A percentile compares a stretch with the other conserved stretches of the same genome.
Conservation (phyloP, 352 stramenopile species). For the Globisporangium radiosum region DNA sequence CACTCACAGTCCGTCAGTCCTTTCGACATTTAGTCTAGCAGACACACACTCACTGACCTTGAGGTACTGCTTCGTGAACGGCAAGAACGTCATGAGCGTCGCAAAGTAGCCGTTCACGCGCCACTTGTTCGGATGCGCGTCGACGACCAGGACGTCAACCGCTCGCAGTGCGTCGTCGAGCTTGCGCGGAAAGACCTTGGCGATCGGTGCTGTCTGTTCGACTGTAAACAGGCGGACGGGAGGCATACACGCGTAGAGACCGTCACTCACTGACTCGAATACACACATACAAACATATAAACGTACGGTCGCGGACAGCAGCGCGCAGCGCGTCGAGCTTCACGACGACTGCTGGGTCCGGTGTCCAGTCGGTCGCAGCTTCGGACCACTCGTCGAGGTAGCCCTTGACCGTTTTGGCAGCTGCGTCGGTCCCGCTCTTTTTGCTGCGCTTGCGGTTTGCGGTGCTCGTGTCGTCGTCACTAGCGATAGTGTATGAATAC, state of each 20-base stretch:
- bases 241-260: background rate
- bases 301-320: slow-evolving; percentile 60
- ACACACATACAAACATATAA: no score
- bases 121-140: slow-evolving; percentile 84
- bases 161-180: slow-evolving; percentile 73
- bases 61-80: slow-evolving; percentile 85
- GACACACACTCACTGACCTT: slow-evolving; percentile 30
- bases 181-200: slow-evolving; percentile 75
- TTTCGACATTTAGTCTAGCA: no score
- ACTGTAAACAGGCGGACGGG: slow-evolving; percentile 21
- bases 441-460: slow-evolving; percentile 26
- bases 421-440: slow-evolving; percentile 34
- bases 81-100: slow-evolving; percentile 83
- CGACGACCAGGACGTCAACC: slow-evolving; percentile 75
- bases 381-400: slow-evolving; percentile 66
- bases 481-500: background rate
- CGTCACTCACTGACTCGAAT: background rate
- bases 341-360: slow-evolving; percentile 36
- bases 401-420: slow-evolving; percentile 38
- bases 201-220: slow-evolving; percentile 46
- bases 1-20: background rate
- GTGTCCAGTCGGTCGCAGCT: slow-evolving; percentile 64
- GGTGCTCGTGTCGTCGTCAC: slow-evolving; percentile 8
- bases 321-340: slow-evolving; percentile 54
- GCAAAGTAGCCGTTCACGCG: slow-evolving; percentile 86